Conservation (phyloP, 768 basidiomycete genomes). For the Tremella yokohamensis region DNA sequence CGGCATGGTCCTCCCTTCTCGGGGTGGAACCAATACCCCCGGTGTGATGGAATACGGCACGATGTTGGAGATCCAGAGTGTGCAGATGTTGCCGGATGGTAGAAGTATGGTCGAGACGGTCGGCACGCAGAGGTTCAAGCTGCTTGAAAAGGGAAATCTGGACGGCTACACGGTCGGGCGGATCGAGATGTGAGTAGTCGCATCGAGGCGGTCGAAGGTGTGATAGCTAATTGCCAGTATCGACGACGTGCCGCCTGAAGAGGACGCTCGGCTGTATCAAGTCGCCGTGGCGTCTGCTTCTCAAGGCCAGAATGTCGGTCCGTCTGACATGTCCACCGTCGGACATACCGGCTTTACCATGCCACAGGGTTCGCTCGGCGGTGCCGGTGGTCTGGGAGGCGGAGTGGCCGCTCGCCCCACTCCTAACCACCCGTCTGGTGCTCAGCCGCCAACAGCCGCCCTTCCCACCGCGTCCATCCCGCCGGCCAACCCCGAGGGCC, state of each 20-base stretch:
- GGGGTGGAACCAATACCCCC: constrained; percentile 49
- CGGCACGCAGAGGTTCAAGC: constrained; percentile 72
- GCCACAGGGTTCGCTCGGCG: too few relatives aligned
- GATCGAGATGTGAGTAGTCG: constrained; percentile 61
- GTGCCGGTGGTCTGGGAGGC: too few relatives aligned
- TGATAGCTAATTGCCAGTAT: constrained; percentile 36
- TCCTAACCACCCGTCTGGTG: not conserved
- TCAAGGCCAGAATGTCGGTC: too few relatives aligned
- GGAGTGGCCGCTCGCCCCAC: not conserved
- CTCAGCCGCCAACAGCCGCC: not conserved
- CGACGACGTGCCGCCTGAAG: constrained; percentile 54
- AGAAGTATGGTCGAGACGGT: constrained; percentile 77
- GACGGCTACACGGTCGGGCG: constrained; percentile 89
- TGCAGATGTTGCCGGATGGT: constrained; percentile 85
- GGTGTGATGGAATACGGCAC: constrained; percentile 77
- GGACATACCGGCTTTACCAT: too few relatives aligned
- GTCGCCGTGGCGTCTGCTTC: constrained; percentile 34
- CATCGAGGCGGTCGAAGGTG: not conserved
- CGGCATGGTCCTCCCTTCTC: constrained; percentile 83
- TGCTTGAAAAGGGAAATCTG: constrained; percentile 73
- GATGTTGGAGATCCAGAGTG: constrained; percentile 81
- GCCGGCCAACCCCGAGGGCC: constrained; percentile 1
- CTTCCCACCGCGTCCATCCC: not conserved
- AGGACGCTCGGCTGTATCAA: constrained; percentile 52
- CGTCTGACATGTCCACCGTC: too few relatives aligned